Conservation (phyloP, 2,329 filamentous ascomycete genomes). For the Mycocentrospora acerina region DNA sequence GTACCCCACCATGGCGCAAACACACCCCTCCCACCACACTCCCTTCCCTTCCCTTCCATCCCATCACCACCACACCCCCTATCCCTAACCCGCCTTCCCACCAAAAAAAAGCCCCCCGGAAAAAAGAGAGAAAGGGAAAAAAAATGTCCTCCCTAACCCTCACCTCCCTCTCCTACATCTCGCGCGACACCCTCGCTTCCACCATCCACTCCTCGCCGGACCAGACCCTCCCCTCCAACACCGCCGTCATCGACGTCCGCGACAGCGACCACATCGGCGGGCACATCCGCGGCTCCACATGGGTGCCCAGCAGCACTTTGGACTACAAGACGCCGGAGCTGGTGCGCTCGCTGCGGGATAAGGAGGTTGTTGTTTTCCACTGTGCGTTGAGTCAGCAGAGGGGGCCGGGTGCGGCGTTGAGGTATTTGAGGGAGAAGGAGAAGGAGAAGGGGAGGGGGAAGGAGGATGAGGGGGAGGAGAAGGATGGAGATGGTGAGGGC, state of each 20-base stretch:
- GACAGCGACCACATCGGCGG: conserved; percentile 90
- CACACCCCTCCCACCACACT: too few relatives aligned
- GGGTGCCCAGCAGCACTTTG: conserved; percentile 72
- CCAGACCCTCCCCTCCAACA: conserved; percentile 28
- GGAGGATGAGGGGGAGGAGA: conserved; percentile 17
- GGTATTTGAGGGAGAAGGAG: conserved; percentile 73
- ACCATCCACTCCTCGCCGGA: conserved; percentile 36
- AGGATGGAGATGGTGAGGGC: conserved; percentile 13
- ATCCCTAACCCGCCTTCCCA: background rate
- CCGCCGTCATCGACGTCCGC: conserved; percentile 85
- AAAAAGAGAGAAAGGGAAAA: too few relatives aligned
- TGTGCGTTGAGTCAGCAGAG: conserved; percentile 90
- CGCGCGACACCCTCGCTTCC: conserved; percentile 63
- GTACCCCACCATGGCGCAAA: conserved; percentile 6
- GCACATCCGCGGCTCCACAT: conserved; percentile 76
- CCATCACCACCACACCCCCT: background rate
- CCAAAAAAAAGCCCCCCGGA: too few relatives aligned
- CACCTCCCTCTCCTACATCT: conserved; percentile 65
- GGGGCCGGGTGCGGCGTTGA: conserved; percentile 79
- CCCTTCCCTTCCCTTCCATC: background rate
- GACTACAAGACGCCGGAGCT: conserved; percentile 79
- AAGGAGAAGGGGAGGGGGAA: conserved; percentile 38
- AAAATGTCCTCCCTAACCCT: conserved; percentile 60
- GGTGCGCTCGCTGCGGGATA: conserved; percentile 72
- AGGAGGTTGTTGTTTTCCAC: conserved; percentile 88